Evolutionary conservation across 2,329 filamentous ascomycete species (phyloP).

Genomic region (Sporothrix brunneoviolacea): DNA sequence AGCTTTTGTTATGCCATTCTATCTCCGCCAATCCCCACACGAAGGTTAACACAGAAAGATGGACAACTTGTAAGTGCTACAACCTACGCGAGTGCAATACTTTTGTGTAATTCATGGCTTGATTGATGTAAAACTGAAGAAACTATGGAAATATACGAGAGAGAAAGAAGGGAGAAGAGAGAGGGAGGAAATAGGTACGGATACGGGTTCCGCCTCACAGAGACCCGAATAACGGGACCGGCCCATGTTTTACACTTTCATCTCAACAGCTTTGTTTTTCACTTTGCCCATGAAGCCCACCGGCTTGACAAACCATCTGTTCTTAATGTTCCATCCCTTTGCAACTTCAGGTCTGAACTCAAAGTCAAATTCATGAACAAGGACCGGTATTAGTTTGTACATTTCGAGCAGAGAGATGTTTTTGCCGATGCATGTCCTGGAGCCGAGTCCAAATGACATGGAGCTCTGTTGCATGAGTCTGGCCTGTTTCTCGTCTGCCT

Average conservation of each 20-base stretch:
- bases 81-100: too few relatives aligned
- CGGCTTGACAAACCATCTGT: not conserved
- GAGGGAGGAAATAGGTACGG: too few relatives aligned
- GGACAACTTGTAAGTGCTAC: too few relatives aligned
- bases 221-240: too few relatives aligned
- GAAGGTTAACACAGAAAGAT: not conserved
- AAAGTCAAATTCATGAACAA: not conserved
- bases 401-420: not conserved
- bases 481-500: not conserved
- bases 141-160: too few relatives aligned
- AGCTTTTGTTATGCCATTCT: too few relatives aligned
- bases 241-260: too few relatives aligned
- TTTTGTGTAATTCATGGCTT: too few relatives aligned
- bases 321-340: not conserved
- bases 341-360: not conserved
- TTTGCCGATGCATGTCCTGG: not conserved
- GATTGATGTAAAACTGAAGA: too few relatives aligned
- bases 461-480: not conserved
- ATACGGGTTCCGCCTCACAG: too few relatives aligned
- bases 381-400: not conserved
- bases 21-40: too few relatives aligned
- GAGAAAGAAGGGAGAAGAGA: too few relatives aligned
- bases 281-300: not conserved
- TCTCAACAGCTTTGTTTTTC: not conserved
- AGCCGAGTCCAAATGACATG: not conserved